A percentile compares a stretch with the other conserved stretches of the same genome.
phyloP scores from a whole-genome alignment of 306 rosid species.

The Mimosa pudica region DNA sequence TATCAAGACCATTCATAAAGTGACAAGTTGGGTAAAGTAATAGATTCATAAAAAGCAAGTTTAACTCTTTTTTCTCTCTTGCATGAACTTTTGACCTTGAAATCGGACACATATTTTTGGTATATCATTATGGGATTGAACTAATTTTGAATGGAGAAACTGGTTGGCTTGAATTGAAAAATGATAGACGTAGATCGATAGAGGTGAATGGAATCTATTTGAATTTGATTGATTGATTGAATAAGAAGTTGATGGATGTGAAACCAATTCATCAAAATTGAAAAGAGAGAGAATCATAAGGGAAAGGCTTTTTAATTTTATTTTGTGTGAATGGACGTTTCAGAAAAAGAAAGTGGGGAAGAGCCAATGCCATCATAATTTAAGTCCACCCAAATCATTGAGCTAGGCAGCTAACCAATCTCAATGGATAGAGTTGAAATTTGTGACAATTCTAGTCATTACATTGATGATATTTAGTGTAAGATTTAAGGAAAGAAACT shows the following conservation, averaged over 20 bases:
- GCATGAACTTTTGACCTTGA: not conserved
- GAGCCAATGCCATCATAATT: not conserved
- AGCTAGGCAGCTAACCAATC: not conserved
- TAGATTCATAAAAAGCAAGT: not conserved
- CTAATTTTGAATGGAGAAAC: not conserved
- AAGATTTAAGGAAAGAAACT: not conserved
- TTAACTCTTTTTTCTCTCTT: not conserved
- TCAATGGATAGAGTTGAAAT: not conserved
- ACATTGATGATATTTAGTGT: not conserved
- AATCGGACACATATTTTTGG: not conserved
- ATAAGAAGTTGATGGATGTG: not conserved
- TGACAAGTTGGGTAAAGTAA: slow-evolving; percentile 4
- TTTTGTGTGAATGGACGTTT: not conserved
- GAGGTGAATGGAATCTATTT: slow-evolving; percentile 1
- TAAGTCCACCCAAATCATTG: not conserved
- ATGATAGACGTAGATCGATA: not conserved
- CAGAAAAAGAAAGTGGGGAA: not conserved
- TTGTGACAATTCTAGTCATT: not conserved
- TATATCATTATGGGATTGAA: not conserved
- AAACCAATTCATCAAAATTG: not conserved
- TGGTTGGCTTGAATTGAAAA: not conserved
- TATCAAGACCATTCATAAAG: not conserved
- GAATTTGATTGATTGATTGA: not conserved
- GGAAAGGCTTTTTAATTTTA: not conserved
- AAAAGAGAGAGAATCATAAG: not conserved